Percentiles rank a stretch among this genome's conserved stretches.
Evolutionary conservation across 306 rosid genomes (phyloP).

Genomic region (Rosa lucieae): DNA sequence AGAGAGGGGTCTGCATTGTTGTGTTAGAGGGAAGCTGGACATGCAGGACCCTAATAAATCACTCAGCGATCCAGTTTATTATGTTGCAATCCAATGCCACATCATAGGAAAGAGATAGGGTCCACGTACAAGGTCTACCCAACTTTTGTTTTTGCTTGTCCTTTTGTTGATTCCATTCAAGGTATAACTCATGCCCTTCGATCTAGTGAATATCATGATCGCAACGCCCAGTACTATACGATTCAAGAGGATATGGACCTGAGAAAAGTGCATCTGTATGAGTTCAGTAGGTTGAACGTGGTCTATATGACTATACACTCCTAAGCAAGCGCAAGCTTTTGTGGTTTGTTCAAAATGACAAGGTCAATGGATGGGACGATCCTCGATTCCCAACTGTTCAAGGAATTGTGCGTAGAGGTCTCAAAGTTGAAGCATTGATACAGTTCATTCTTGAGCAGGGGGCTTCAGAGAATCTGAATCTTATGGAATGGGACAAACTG

Average conservation of each 20-base stretch:
- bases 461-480: constrained; percentile 88
- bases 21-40: constrained; percentile 85
- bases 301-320: constrained; percentile 61
- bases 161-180: constrained; percentile 78
- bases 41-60: constrained; percentile 94
- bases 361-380: constrained; percentile 97
- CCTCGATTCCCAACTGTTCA: constrained; percentile 93
- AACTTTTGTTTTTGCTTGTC: constrained; percentile 91
- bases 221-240: constrained; percentile 77
- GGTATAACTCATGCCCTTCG: constrained; percentile 89
- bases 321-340: constrained; percentile 89
- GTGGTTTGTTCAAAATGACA: constrained; percentile 91
- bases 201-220: constrained; percentile 93
- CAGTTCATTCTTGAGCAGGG: constrained; percentile 98
- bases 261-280: constrained; percentile 70
- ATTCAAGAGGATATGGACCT: constrained; percentile 84
- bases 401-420: constrained; percentile 91
- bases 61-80: constrained; percentile 87
- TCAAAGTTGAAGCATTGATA: constrained; percentile 78
- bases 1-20: constrained; percentile 79
- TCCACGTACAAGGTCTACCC: constrained; percentile 82
- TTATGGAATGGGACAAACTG: constrained; percentile 98
- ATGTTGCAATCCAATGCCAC: constrained; percentile 82
- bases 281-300: constrained; percentile 87
- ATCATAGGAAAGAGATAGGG: constrained; percentile 71